Evolutionary conservation across 441 rosid genomes (phyloP).

Genomic region (Geranium incanum): DNA sequence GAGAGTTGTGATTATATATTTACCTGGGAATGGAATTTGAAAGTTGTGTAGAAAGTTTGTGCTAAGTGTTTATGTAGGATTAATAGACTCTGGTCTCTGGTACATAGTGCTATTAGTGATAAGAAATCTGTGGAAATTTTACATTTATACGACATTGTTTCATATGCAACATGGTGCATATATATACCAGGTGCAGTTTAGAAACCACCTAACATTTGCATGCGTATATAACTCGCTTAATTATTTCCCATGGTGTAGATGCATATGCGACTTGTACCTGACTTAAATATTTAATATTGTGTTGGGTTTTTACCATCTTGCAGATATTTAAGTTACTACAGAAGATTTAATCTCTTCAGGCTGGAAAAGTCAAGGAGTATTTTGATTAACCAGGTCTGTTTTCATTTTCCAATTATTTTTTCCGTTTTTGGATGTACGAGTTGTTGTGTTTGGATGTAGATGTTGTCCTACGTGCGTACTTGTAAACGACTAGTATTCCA

Average conservation of each 20-base stretch:
- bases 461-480: too few species aligned
- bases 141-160: too few species aligned
- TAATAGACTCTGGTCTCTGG: neutral
- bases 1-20: neutral
- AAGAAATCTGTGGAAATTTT: neutral
- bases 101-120: neutral
- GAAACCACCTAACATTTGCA: neutral
- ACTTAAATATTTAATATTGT: neutral
- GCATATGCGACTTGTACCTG: neutral
- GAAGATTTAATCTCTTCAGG: conserved; percentile 70
- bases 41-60: neutral
- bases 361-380: conserved; percentile 81
- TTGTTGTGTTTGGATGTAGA: conserved; percentile 14
- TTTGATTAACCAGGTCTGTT: conserved; percentile 3
- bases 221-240: neutral
- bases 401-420: neutral
- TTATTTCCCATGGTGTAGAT: neutral
- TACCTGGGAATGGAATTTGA: neutral
- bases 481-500: neutral
- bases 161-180: neutral
- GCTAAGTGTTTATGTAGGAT: neutral
- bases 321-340: conserved; percentile 77
- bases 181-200: neutral
- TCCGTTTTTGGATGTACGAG: neutral
- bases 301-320: conserved; percentile 19